Base-by-base conservation (phyloP, 352 stramenopile genomes). In the Phytopythium litorale region DNA sequence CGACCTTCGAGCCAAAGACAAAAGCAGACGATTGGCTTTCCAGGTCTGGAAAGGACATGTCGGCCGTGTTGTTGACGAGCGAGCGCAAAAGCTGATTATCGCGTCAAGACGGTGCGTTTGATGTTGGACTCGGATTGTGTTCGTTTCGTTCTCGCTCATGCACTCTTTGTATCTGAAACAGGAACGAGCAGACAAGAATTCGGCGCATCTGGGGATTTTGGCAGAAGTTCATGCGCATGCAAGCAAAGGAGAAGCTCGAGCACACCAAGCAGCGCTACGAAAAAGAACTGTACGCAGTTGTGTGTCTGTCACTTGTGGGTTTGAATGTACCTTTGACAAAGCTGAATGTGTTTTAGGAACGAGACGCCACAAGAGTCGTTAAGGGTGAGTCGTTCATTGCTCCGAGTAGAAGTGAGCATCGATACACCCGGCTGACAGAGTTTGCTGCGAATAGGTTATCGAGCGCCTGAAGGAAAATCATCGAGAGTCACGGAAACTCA, bases 21-120 rank as follows among this genome's bases (percentile, higher is more conserved):
- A 75, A 16, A 73, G 62, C 35, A 78, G 75, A 54, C 67, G 76
- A 11, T 56, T 83, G 33, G 71, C 75, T 8, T 92, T 94, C 40
- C 21, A 56, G 12, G 70, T 88, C 32, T 92, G 82, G 85, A 77
- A 70, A 67, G 75, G 72, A 8, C 79, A 89, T 45, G 73, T 86
- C 7, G 50, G 42, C 42, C 72, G 77, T 38, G 69, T 84, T 19
- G 64, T 71, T 3, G 83, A 94, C 48, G 82, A 94, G 50, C 72
- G 85, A 4, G 55, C 74, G 9, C 79, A 89, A 35, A 81, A 82
- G n/a, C 78, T 81, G 56, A 64, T 81, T 58, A 65, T 89, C 7
- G 82, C 82, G 12, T 72, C 71, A 15, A 79, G 71, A 57, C 62
- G 80, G 64, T 89, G 64, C 9, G 52, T 7, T 8, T 40, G 1